A percentile compares a stretch with the other conserved stretches of the same genome.
Conservation (phyloP, 306 rosid species). For the Glycine latifolia region DNA sequence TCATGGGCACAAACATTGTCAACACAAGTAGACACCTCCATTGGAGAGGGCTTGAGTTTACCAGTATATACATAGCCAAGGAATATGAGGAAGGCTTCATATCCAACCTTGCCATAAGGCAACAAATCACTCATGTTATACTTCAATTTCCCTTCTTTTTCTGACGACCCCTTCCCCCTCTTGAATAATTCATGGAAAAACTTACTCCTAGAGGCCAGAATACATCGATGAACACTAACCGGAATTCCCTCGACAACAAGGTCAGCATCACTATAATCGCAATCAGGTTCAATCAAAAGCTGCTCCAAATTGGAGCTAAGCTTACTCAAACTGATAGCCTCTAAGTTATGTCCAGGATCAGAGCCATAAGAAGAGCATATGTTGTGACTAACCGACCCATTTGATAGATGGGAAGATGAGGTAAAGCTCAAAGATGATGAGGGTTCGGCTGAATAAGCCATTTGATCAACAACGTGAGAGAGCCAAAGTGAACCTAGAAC, state of each 20-base stretch:
- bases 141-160: constrained; percentile 65
- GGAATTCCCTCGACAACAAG: constrained; percentile 68
- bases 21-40: constrained; percentile 87
- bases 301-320: constrained; percentile 83
- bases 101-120: constrained; percentile 77
- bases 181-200: constrained; percentile 79
- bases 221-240: constrained; percentile 78
- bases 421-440: constrained; percentile 92
- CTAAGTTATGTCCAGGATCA: constrained; percentile 71
- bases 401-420: constrained; percentile 77
- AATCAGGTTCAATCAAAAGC: constrained; percentile 72
- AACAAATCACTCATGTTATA: constrained; percentile 76
- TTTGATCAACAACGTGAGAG: constrained; percentile 33
- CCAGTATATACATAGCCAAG: constrained; percentile 79
- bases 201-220: constrained; percentile 80
- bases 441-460: constrained; percentile 82
- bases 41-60: constrained; percentile 77
- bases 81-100: constrained; percentile 77
- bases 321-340: constrained; percentile 72
- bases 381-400: constrained; percentile 72
- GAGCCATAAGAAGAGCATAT: constrained; percentile 49
- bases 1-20: constrained; percentile 80
- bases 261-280: constrained; percentile 77
- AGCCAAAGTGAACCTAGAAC: constrained; percentile 23
- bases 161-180: constrained; percentile 54